These are phyloP conservation scores for Brachypodium distachyon DNA, from an alignment of 202 grass and related monocot species.

Conservation along the genomic window DNA sequence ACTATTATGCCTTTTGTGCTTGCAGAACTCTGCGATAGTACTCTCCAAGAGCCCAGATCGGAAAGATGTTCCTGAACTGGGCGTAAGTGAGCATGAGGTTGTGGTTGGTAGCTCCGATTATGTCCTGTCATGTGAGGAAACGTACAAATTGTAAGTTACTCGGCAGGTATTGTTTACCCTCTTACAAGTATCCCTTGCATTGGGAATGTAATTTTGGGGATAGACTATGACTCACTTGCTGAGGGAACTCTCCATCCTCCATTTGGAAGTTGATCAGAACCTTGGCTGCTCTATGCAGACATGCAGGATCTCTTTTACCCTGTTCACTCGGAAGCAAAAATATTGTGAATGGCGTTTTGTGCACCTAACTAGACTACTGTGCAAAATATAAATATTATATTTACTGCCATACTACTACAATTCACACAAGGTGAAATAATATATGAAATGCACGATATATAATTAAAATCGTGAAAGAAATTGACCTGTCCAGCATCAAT, in stretches of 20 bases:
- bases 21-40: constrained; percentile 20
- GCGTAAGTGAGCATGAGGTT: constrained; percentile 56
- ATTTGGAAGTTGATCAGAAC: constrained; percentile 55
- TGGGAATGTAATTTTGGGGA: too few species aligned
- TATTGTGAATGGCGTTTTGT: too few species aligned
- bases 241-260: constrained; percentile 60
- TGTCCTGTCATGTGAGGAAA: constrained; percentile 32
- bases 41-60: constrained; percentile 56
- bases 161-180: neutral
- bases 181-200: neutral
- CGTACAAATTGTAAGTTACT: neutral
- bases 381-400: too few species aligned
- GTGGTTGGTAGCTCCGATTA: constrained; percentile 43
- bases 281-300: constrained; percentile 54
- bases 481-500: constrained; percentile 56
- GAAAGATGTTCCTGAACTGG: constrained; percentile 50
- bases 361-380: too few species aligned
- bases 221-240: constrained; percentile 36
- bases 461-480: neutral
- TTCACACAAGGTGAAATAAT: neutral
- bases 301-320: constrained; percentile 50
- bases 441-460: neutral
- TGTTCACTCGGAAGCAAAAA: neutral
- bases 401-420: neutral
- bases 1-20: neutral